Percentiles rank a stretch among this genome's conserved stretches.
Conservation (phyloP, 225 moss, liverwort and hornwort species). For the Pleurozium schreberi region DNA sequence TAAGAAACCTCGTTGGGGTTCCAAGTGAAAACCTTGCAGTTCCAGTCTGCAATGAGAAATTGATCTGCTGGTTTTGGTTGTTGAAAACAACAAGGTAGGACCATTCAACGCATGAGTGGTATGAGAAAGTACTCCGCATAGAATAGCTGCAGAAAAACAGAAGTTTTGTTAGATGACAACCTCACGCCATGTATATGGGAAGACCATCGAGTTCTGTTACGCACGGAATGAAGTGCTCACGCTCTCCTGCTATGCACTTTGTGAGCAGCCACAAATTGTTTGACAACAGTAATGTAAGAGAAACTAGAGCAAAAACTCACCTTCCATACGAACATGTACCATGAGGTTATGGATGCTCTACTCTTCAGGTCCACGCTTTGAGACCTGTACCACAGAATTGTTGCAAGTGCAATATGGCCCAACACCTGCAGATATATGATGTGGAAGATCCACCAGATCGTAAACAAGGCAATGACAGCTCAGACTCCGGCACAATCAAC, state of each 20-base stretch:
- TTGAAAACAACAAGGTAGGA: background rate
- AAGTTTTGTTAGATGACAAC: background rate
- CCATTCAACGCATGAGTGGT: constrained; percentile 60
- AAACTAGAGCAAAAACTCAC: constrained; percentile 8
- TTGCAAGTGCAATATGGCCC: constrained; percentile 58
- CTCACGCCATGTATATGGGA: background rate
- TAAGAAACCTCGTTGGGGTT: background rate
- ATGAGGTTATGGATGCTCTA: constrained; percentile 57
- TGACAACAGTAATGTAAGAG: background rate
- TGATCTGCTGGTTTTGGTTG: background rate
- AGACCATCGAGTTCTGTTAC: background rate
- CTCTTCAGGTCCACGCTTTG: constrained; percentile 59
- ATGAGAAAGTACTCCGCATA: constrained; percentile 86
- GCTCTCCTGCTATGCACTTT: background rate
- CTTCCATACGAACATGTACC: constrained; percentile 97
- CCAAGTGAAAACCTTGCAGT: background rate
- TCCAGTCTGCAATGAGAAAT: background rate
- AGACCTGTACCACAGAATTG: constrained; percentile 50
- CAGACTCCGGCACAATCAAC: background rate
- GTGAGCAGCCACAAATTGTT: background rate
- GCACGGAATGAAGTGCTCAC: background rate
- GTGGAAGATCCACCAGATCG: background rate
- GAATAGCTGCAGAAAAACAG: constrained; percentile 47
- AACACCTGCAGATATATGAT: constrained; percentile 33
- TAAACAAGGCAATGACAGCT: background rate